Conservation (phyloP, 371 early-diverging fungal genomes). For the Encephalitozoon intestinalis region DNA sequence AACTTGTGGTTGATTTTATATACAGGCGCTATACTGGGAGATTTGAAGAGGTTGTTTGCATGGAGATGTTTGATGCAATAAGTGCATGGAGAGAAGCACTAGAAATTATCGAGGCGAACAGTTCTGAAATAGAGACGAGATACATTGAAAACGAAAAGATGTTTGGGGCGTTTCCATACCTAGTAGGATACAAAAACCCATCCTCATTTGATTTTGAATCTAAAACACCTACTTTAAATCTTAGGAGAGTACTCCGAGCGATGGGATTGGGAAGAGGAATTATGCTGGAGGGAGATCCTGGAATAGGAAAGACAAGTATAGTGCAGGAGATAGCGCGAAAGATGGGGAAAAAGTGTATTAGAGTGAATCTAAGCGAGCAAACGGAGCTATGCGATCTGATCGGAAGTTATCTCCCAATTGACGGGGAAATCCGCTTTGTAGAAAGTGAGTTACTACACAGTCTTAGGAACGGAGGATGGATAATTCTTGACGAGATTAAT, state of each 20-base stretch:
- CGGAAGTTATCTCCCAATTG: conserved; percentile 64
- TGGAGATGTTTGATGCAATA: neutral
- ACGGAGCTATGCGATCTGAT: conserved; percentile 96
- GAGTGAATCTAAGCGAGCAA: conserved; percentile 95
- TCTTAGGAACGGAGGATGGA: conserved; percentile 88
- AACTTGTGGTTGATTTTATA: conserved; percentile 10
- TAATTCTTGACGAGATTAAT: conserved; percentile 95
- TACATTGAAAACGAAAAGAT: neutral
- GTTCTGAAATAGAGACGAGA: neutral
- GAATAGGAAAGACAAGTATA: conserved; percentile 92
- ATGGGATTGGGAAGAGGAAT: conserved; percentile 72
- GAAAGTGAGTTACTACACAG: conserved; percentile 85
- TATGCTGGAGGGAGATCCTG: conserved; percentile 87
- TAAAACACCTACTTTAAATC: conserved; percentile 64
- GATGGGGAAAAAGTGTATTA: conserved; percentile 71
- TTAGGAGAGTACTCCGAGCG: conserved; percentile 80
- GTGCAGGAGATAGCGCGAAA: conserved; percentile 73
- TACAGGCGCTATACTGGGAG: neutral
- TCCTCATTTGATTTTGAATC: conserved; percentile 31
- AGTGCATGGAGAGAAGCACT: neutral
- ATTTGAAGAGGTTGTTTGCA: neutral
- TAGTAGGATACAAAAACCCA: neutral
- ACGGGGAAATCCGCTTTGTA: conserved; percentile 42
- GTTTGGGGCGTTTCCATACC: conserved; percentile 13
- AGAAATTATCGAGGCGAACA: neutral